These are phyloP conservation scores for Claviceps spartinae DNA, from an alignment of 2,329 filamentous ascomycete species.

Conservation along the genomic window DNA sequence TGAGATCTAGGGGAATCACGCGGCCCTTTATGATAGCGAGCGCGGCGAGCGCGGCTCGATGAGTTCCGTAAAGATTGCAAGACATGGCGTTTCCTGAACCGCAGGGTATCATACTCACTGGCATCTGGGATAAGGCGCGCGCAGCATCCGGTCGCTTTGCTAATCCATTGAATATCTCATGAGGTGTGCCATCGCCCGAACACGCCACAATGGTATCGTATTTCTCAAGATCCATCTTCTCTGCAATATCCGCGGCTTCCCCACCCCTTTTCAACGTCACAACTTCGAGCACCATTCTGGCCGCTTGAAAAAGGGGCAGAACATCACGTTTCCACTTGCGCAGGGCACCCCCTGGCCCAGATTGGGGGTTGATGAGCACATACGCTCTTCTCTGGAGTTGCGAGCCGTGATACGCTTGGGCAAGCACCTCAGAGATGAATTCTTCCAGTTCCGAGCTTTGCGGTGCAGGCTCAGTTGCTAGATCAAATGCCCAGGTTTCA, in stretches of 20 bases:
- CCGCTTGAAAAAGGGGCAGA: constrained; percentile 70
- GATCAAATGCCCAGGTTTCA: constrained; percentile 39
- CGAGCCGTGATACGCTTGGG: constrained; percentile 55
- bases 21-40: constrained; percentile 78
- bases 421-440: constrained; percentile 54
- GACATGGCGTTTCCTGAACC: constrained; percentile 92
- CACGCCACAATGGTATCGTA: constrained; percentile 82
- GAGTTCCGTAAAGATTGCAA: constrained; percentile 75
- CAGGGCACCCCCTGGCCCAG: constrained; percentile 64
- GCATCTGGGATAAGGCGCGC: constrained; percentile 60
- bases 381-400: constrained; percentile 66
- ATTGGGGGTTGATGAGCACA: constrained; percentile 81
- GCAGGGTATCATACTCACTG: constrained; percentile 78
- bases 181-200: constrained; percentile 81
- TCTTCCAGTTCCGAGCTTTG: constrained; percentile 29
- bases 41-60: constrained; percentile 60
- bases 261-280: constrained; percentile 57
- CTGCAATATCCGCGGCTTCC: constrained; percentile 65
- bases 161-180: constrained; percentile 91
- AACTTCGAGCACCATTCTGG: constrained; percentile 62
- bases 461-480: constrained; percentile 20
- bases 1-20: constrained; percentile 69
- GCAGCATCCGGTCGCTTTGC: constrained; percentile 62
- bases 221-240: constrained; percentile 60
- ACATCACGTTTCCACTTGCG: constrained; percentile 63